Evolutionary conservation across 202 grass and related monocot genomes (phyloP).

Genomic region (Brachypodium distachyon): DNA sequence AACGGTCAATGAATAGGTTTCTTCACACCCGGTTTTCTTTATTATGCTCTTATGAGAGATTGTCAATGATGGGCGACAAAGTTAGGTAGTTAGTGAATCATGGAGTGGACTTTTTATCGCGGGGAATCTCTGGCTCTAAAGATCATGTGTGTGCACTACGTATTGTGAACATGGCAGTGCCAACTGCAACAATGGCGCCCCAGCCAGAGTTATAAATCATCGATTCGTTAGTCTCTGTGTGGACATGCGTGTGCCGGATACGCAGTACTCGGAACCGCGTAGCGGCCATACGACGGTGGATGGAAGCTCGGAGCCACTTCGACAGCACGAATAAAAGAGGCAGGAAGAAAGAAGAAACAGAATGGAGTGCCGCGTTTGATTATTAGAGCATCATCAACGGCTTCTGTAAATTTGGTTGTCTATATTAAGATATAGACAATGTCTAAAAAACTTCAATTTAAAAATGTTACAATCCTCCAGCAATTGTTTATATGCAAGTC

Average conservation of each 20-base stretch:
- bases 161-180: not conserved
- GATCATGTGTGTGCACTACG: not conserved
- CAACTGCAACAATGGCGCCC: not conserved
- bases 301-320: not conserved
- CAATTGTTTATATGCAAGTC: too few species aligned
- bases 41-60: not conserved
- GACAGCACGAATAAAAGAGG: not conserved
- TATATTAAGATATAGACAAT: too few species aligned
- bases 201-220: not conserved
- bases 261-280: not conserved
- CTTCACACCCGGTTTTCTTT: not conserved
- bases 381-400: not conserved
- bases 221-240: not conserved
- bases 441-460: too few species aligned
- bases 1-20: conserved; percentile 6
- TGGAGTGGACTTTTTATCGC: conserved; percentile 20
- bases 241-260: not conserved
- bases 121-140: not conserved
- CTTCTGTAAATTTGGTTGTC: too few species aligned
- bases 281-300: not conserved
- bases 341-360: not conserved
- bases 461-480: too few species aligned
- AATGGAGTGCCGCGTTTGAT: not conserved
- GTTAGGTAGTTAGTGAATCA: conserved; percentile 15
- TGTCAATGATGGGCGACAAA: not conserved